Percentiles rank a stretch among this genome's conserved stretches.
phyloP scores from a whole-genome alignment of 129 eudicot species.

The Silybum marianum region DNA sequence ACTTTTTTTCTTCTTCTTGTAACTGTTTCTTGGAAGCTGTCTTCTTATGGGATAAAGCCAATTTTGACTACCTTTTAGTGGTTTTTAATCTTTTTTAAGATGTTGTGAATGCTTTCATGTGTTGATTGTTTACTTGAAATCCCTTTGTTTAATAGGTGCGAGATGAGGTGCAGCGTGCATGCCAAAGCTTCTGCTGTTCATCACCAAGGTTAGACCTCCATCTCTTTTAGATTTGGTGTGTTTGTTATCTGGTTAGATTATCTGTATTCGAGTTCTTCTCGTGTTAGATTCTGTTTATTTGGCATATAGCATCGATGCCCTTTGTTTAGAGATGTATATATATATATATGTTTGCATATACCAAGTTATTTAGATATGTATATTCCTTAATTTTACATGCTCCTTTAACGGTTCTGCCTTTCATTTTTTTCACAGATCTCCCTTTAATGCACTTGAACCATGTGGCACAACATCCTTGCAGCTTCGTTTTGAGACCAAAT shows the following conservation, averaged over 20 bases:
- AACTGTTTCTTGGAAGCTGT: not conserved
- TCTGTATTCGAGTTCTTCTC: not conserved
- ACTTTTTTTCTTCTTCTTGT: not conserved
- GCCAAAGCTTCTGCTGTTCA: conserved; percentile 39
- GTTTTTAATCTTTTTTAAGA: not conserved
- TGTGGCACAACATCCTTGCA: conserved; percentile 47
- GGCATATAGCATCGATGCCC: not conserved
- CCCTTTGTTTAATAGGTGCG: conserved; percentile 52
- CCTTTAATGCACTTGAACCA: conserved; percentile 41
- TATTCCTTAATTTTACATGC: not conserved
- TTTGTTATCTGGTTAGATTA: not conserved
- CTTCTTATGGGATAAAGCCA: not conserved
- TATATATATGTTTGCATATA: not conserved
- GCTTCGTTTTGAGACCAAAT: conserved; percentile 52
- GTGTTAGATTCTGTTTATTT: not conserved
- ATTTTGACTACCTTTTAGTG: not conserved
- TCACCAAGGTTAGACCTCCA: conserved; percentile 59
- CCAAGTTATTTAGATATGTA: not conserved
- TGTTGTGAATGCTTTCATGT: conserved; percentile 6
- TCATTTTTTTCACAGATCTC: conserved; percentile 39
- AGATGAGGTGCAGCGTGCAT: conserved; percentile 58
- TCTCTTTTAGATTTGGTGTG: too few species aligned
- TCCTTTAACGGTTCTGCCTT: not conserved
- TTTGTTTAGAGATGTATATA: not conserved
- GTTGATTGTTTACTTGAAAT: not conserved